Evolutionary conservation across 2,329 filamentous ascomycete species (phyloP).

Genomic region (Chrysosporium keratinophilum): DNA sequence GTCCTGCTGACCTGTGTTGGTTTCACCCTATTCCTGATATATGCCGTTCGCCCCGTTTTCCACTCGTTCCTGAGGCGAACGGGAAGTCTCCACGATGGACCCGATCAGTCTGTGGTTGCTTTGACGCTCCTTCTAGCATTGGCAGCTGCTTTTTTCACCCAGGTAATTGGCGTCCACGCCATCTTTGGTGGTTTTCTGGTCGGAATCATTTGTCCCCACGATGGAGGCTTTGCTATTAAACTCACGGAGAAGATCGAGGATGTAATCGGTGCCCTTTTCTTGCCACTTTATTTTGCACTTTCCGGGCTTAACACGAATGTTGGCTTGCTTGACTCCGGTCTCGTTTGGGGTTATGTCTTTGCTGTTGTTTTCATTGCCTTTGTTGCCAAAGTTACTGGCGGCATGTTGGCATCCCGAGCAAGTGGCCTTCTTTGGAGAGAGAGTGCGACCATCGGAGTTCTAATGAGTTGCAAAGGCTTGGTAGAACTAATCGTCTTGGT

Average conservation of each 20-base stretch:
- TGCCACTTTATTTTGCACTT: conserved; percentile 87
- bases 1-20: conserved; percentile 66
- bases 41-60: conserved; percentile 62
- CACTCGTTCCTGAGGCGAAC: conserved; percentile 62
- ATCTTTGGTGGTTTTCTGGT: conserved; percentile 91
- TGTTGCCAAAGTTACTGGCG: conserved; percentile 71
- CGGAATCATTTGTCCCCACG: conserved; percentile 64
- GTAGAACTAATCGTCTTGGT: conserved; percentile 92
- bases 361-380: conserved; percentile 75
- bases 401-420: conserved; percentile 62
- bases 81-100: conserved; percentile 74
- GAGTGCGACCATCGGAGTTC: conserved; percentile 70
- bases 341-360: conserved; percentile 82
- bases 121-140: conserved; percentile 72
- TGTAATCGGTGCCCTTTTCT: conserved; percentile 68
- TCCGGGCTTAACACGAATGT: conserved; percentile 84
- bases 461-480: conserved; percentile 96
- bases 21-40: conserved; percentile 66
- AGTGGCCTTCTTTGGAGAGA: conserved; percentile 83
- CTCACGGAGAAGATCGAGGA: conserved; percentile 91
- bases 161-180: conserved; percentile 82
- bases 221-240: conserved; percentile 63
- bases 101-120: conserved; percentile 72
- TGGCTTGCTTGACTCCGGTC: conserved; percentile 68
- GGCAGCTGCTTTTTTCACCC: conserved; percentile 73